Evolutionary conservation across 495 filamentous ascomycete genomes (phyloP).

Genomic region (Xylaria curta): DNA sequence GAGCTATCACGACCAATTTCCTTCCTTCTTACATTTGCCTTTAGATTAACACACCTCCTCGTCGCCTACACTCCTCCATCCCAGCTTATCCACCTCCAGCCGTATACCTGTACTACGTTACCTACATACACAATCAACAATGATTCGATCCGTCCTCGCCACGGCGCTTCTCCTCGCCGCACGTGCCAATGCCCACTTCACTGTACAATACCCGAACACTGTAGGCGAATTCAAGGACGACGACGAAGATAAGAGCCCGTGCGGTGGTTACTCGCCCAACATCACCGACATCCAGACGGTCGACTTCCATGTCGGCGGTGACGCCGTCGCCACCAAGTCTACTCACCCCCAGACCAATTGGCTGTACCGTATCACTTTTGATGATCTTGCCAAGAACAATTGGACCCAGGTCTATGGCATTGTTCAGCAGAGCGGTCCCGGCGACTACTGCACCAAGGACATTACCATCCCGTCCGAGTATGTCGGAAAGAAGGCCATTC

Average conservation of each 20-base stretch:
- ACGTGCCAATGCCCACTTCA: slow-evolving; percentile 53
- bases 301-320: slow-evolving; percentile 60
- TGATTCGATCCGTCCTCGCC: slow-evolving; percentile 25
- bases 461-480: slow-evolving; percentile 50
- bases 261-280: slow-evolving; percentile 53
- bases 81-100: background rate
- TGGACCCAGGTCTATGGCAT: slow-evolving; percentile 58
- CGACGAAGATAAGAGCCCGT: slow-evolving; percentile 49
- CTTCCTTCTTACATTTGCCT: background rate
- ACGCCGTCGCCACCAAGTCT: slow-evolving; percentile 45
- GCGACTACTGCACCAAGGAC: slow-evolving; percentile 49
- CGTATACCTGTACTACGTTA: background rate
- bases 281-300: slow-evolving; percentile 44
- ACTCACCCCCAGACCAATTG: slow-evolving; percentile 55
- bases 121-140: slow-evolving; percentile 20
- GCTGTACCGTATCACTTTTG: slow-evolving; percentile 58
- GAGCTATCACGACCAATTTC: background rate
- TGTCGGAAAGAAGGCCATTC: slow-evolving; percentile 56
- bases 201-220: slow-evolving; percentile 48
- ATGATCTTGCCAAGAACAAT: slow-evolving; percentile 47
- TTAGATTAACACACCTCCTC: slow-evolving; percentile 20
- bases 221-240: slow-evolving; percentile 55
- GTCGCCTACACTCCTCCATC: background rate
- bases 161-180: slow-evolving; percentile 40
- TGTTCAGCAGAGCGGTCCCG: slow-evolving; percentile 52